A percentile compares a stretch with the other conserved stretches of the same genome.
These are phyloP conservation scores for Aegilops longissima DNA, from an alignment of 176 grass and related monocot species.

Conservation along the genomic window DNA sequence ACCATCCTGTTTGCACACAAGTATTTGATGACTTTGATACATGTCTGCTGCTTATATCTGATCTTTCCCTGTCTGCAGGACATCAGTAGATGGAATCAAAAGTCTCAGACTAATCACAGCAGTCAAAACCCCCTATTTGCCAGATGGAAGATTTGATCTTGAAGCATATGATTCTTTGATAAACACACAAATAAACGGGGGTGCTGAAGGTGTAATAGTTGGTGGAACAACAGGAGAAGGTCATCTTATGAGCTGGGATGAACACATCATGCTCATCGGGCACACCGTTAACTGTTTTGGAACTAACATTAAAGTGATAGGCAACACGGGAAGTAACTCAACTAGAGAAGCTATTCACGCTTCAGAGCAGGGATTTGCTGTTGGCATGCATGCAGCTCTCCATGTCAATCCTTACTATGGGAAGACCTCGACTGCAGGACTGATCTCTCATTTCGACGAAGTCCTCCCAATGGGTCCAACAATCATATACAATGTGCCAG, in stretches of 20 bases:
- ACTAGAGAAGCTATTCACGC: slow-evolving; percentile 92
- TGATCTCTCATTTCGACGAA: slow-evolving; percentile 73
- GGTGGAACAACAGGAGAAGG: slow-evolving; percentile 93
- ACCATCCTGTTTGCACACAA: neutral
- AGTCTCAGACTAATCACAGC: slow-evolving; percentile 76
- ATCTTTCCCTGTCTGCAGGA: slow-evolving; percentile 55
- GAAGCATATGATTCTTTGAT: slow-evolving; percentile 92
- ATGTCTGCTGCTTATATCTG: slow-evolving; percentile 7
- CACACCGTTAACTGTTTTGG: slow-evolving; percentile 99
- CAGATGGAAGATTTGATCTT: slow-evolving; percentile 94
- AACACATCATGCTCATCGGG: slow-evolving; percentile 96
- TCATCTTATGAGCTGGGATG: slow-evolving; percentile 99
- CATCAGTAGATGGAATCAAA: slow-evolving; percentile 67
- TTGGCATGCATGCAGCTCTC: slow-evolving; percentile 94
- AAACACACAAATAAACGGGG: slow-evolving; percentile 69
- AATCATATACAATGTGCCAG: slow-evolving; percentile 85
- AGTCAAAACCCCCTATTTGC: slow-evolving; percentile 89
- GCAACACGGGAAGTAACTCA: slow-evolving; percentile 94
- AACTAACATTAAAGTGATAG: slow-evolving; percentile 83
- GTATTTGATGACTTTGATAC: neutral
- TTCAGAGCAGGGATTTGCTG: slow-evolving; percentile 83
- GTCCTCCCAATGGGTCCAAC: slow-evolving; percentile 85
- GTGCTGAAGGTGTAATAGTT: slow-evolving; percentile 87
- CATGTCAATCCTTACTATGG: slow-evolving; percentile 98
- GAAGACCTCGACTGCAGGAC: slow-evolving; percentile 75